Evolutionary conservation across 176 grass and related monocot species (phyloP), one percentile per base, ranked within the genome.

Genomic region (Sorghum bicolor): DNA sequence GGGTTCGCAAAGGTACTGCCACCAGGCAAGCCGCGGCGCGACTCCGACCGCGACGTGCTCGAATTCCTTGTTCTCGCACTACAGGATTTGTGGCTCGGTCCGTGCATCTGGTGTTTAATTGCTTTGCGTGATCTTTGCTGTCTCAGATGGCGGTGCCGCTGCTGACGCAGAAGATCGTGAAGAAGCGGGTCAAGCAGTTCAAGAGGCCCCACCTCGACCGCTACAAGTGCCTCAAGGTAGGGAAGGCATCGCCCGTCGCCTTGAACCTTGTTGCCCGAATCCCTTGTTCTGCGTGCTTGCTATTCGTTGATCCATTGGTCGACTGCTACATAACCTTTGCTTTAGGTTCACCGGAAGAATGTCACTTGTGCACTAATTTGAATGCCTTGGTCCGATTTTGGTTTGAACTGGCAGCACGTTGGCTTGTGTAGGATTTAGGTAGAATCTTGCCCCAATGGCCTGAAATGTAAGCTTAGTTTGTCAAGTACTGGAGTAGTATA

Each of bases 111-210:
- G 17, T 65, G 77, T 4, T 8, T 34, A 32, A 33, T 45, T 67
- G 41, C 29, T 50, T 50, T 29, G 6, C 7, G 62, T 44, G 57
- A 43, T 3, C 66, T 20, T 3, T 50, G 62, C 62, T 50, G 10
- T 2, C 50, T 15, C 26, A 88, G 83, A 92, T 95, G 93, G 93
- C 90, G 76, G 90, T 92, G 12, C 93, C 93, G 25, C 43, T 92
- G 76, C 26, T 95, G 67, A 84, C 85, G 58, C 88, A 66, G 83
- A 88, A 88, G 93, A 95, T 95, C 79, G 90, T 95, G 77, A 95
- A 95, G 90, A 95, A 95, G 93, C 75, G 93, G 62, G 63, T 92
- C 45, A 95, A 95, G 88, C 67, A 88, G 22, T 95, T 95, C 87
- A 92, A 95, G 93, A 95, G 90, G 85, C 70, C 88, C 0, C 93